phyloP scores from a whole-genome alignment of 108 stramenopile species.

The Seminavis robusta region DNA sequence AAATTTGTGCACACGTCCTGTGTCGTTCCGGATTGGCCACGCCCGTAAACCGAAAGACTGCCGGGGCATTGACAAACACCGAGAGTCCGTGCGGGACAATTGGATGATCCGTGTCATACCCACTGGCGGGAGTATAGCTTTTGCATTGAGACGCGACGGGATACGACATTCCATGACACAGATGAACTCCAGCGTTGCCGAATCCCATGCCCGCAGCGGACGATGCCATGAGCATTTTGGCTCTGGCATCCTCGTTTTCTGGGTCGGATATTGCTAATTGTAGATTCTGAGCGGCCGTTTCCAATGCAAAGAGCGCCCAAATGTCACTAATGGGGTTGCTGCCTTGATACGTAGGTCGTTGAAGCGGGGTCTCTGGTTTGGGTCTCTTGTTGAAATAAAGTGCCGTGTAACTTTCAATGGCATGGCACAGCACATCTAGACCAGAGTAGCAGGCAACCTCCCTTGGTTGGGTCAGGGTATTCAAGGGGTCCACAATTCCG shows the following conservation, averaged over 20 bases:
- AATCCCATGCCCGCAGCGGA: conserved; percentile 61
- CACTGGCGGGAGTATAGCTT: conserved; percentile 18
- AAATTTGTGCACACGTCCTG: conserved; percentile 37
- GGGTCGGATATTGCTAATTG: conserved; percentile 24
- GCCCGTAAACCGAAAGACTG: conserved; percentile 47
- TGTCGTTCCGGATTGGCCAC: conserved; percentile 39
- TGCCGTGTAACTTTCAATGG: conserved; percentile 55
- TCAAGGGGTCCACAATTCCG: conserved; percentile 54
- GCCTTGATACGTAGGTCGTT: conserved; percentile 50
- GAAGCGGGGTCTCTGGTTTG: conserved; percentile 28
- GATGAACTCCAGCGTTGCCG: conserved; percentile 56
- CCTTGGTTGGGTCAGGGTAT: conserved; percentile 32
- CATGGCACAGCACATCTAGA: conserved; percentile 59
- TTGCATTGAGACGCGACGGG: conserved; percentile 45
- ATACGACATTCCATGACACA: conserved; percentile 57
- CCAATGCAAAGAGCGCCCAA: conserved; percentile 42
- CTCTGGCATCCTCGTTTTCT: conserved; percentile 43
- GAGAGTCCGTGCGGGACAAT: conserved; percentile 41
- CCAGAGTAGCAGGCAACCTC: conserved; percentile 46
- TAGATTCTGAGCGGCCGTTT: conserved; percentile 33
- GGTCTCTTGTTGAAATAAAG: conserved; percentile 33
- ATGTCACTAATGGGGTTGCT: conserved; percentile 39
- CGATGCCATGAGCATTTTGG: conserved; percentile 48
- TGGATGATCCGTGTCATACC: conserved; percentile 29
- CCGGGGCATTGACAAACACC: conserved; percentile 42